A percentile compares a stretch with the other conserved stretches of the same genome.
Evolutionary conservation across 257 asterid species (phyloP).

Genomic region (Scutellaria barbata): DNA sequence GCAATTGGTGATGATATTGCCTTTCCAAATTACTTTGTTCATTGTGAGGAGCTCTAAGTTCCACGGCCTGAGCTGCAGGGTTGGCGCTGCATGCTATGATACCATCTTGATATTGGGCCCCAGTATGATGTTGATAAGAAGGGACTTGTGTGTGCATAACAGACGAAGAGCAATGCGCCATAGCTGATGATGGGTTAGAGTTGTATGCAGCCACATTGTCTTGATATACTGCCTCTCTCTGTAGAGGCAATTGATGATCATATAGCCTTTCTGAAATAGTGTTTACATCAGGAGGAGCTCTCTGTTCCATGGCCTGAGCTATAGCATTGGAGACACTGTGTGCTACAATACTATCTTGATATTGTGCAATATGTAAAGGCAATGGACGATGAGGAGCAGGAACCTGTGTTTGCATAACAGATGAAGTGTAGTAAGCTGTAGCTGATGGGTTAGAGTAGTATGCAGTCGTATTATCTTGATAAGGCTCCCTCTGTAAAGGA

Average conservation of each 20-base stretch:
- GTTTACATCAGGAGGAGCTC: not conserved
- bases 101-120: slow-evolving; percentile 25
- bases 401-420: not conserved
- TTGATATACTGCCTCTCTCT: slow-evolving; percentile 26
- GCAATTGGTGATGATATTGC: not conserved
- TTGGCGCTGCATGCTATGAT: slow-evolving; percentile 32
- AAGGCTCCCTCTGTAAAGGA: slow-evolving; percentile 29
- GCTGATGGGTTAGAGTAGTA: slow-evolving; percentile 17
- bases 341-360: slow-evolving; percentile 29
- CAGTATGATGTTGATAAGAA: slow-evolving; percentile 1
- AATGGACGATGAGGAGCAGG: slow-evolving; percentile 12
- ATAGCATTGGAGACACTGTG: slow-evolving; percentile 26
- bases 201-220: slow-evolving; percentile 15
- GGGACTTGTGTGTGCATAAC: not conserved
- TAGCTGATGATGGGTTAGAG: slow-evolving; percentile 8
- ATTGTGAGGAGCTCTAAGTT: slow-evolving; percentile 20
- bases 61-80: slow-evolving; percentile 31
- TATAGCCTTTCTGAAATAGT: too few species aligned
- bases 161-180: slow-evolving; percentile 19
- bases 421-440: slow-evolving; percentile 20
- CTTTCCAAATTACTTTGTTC: too few species aligned
- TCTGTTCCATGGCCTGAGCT: slow-evolving; percentile 32
- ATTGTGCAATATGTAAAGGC: not conserved
- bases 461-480: slow-evolving; percentile 19
- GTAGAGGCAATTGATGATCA: slow-evolving; percentile 27